Base-by-base conservation (phyloP, 805 yeast species). In the Monosporozyma aquatica region DNA sequence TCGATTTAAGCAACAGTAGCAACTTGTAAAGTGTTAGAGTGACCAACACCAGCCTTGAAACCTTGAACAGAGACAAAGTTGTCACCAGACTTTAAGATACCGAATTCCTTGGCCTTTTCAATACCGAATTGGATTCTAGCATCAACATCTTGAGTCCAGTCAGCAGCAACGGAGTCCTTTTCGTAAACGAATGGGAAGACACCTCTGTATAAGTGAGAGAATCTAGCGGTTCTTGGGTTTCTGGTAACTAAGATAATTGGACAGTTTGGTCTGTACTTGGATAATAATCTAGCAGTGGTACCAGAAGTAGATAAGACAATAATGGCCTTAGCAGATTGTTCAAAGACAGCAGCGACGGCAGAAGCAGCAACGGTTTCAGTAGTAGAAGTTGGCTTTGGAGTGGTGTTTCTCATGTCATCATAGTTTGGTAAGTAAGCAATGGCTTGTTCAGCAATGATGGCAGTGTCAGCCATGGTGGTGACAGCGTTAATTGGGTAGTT, bases 211-310 rank as follows among this genome's bases (percentile, higher is more conserved):
- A 92, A 76, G 74, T 92, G 98, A 54, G 90, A 78, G 74, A 79
- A 87, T 75, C 97, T 86, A 48, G 97, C 96, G 51, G 96, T 79
- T 65, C 80, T 74, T 61, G 75, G 79, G 75, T 87, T 87, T 80
- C 98, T 86, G 60, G 98, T 92, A 55, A 92, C 92, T 95, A 90
- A 87, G 71, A 92, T 78, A 66, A 90, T 85, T 63, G 98, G 98
- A 66, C 90, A 84, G 68, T 82, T 77, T 62, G 98, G 98, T 76
- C 95, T 86, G 78, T 87, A 92, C 76, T 92, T 92, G 61, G 98
- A 84, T 54, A 87, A 82, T 64, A 90, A 79, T 76, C 97, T 87
- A 44, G 97, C 92, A 52, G 97, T 86, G 56, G 78, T 75, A 70
- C 97, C 98, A 45, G 95, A 76, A 57, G 97, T 90, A 46, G 97